These are phyloP conservation scores for Cladosporium velox DNA, from an alignment of 2,329 filamentous ascomycete species.

Conservation along the genomic window DNA sequence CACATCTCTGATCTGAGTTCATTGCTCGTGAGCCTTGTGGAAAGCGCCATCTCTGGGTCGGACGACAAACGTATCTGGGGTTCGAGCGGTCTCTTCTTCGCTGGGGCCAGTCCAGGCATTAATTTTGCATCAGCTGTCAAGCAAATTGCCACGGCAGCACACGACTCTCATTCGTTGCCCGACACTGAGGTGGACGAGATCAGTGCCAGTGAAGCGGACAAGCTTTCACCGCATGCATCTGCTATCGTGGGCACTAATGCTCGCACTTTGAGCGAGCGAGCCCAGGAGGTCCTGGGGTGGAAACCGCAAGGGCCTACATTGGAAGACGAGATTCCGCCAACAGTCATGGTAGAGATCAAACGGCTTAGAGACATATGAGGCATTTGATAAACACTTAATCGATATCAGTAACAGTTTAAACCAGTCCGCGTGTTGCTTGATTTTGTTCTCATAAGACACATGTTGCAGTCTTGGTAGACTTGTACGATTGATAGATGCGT, in stretches of 20 bases:
- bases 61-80: neutral
- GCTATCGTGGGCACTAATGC: conserved; percentile 10
- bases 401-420: neutral
- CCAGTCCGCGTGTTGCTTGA: neutral
- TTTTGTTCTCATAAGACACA: neutral
- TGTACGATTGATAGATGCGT: neutral
- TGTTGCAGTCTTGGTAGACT: neutral
- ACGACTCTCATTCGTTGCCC: neutral
- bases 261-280: neutral
- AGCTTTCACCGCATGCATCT: conserved; percentile 10
- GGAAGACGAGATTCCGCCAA: neutral
- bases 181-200: conserved; percentile 7
- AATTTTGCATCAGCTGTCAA: neutral
- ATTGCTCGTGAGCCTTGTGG: neutral
- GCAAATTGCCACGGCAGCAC: neutral
- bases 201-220: conserved; percentile 4
- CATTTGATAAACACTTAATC: neutral
- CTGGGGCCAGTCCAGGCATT: neutral
- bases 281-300: neutral
- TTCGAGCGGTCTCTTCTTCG: neutral
- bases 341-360: neutral
- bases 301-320: neutral
- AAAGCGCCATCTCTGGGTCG: neutral
- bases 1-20: neutral
- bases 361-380: neutral